Evolutionary conservation across 2,329 filamentous ascomycete genomes (phyloP).

Genomic region (Cryphonectria carpinicola): DNA sequence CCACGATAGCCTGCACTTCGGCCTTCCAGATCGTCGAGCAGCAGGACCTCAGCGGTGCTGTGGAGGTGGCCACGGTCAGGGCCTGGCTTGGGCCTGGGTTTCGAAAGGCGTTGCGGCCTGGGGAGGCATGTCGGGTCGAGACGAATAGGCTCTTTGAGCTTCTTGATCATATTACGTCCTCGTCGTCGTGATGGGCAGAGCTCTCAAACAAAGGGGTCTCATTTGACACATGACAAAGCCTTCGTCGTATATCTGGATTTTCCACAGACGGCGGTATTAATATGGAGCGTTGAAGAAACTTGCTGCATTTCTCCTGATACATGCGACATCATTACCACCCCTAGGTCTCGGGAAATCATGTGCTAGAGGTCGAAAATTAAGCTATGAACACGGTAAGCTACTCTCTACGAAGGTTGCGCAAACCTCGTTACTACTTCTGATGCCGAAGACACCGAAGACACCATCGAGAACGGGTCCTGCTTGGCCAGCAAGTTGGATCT

Average conservation of each 20-base stretch:
- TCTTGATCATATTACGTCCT: conserved; percentile 27
- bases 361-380: background rate
- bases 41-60: conserved; percentile 37
- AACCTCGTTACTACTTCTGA: background rate
- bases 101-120: conserved; percentile 16
- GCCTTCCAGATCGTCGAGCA: conserved; percentile 40
- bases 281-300: background rate
- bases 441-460: background rate
- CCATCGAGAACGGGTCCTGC: background rate
- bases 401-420: background rate
- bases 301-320: background rate
- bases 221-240: background rate
- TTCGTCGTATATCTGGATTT: background rate
- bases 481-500: conserved; percentile 9
- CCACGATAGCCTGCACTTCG: conserved; percentile 39
- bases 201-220: background rate
- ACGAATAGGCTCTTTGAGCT: conserved; percentile 26
- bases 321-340: background rate
- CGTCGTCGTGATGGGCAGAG: background rate
- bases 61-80: conserved; percentile 25
- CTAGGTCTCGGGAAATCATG: background rate
- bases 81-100: conserved; percentile 28
- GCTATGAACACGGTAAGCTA: background rate
- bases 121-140: conserved; percentile 28
- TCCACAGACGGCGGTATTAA: background rate